phyloP scores from a whole-genome alignment of 2,329 filamentous ascomycete species.

The Ophiostoma angusticollis region DNA sequence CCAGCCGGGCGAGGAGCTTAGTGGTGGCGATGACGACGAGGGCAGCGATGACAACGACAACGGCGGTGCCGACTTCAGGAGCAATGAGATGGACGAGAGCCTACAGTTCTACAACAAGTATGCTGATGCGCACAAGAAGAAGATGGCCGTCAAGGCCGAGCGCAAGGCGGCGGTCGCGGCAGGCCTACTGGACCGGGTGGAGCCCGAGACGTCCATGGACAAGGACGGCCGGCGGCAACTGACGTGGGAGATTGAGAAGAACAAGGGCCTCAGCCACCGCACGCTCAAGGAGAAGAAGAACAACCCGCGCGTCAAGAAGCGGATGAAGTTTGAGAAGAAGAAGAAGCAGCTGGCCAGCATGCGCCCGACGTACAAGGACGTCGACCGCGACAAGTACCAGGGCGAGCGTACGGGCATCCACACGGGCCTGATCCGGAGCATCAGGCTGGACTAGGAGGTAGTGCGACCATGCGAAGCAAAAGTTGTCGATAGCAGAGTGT shows the following conservation, averaged over 20 bases:
- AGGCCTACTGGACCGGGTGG: constrained; percentile 48
- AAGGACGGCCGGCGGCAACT: constrained; percentile 85
- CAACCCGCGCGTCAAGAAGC: constrained; percentile 96
- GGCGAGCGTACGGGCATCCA: constrained; percentile 96
- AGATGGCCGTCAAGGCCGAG: constrained; percentile 59
- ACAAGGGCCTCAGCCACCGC: constrained; percentile 75
- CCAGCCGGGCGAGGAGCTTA: constrained; percentile 52
- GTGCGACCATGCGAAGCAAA: neutral
- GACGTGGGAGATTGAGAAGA: constrained; percentile 89
- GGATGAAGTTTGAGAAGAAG: constrained; percentile 90
- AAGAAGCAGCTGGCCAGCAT: constrained; percentile 91
- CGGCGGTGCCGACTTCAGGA: constrained; percentile 47
- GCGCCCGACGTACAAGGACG: constrained; percentile 73
- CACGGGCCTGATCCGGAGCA: constrained; percentile 80
- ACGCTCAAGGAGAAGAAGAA: constrained; percentile 70
- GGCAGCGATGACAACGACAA: constrained; percentile 50
- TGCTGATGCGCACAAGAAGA: constrained; percentile 29
- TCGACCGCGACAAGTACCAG: constrained; percentile 73
- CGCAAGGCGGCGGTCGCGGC: constrained; percentile 45
- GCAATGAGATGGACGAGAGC: constrained; percentile 69
- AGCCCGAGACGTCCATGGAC: constrained; percentile 57
- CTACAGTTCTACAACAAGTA: constrained; percentile 27
- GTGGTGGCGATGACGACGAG: constrained; percentile 50
- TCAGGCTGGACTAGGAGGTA: constrained; percentile 54
- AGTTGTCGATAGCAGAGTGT: neutral